These are phyloP conservation scores for Sugiyamaella chiloensis DNA, from an alignment of 805 yeast species.

Conservation along the genomic window DNA sequence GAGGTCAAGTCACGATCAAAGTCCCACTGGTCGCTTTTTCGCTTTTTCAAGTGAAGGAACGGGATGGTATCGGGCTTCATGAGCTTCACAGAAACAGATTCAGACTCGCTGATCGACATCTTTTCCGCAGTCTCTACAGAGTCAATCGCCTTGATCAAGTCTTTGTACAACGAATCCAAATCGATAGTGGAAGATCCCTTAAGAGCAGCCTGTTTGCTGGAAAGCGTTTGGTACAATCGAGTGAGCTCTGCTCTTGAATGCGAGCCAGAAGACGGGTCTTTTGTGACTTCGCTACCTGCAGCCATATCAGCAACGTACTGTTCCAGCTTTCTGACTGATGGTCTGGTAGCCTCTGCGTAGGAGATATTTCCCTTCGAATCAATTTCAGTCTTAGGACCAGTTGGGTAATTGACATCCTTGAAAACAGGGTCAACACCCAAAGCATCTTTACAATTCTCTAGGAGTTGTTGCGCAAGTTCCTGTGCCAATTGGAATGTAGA, in stretches of 20 bases:
- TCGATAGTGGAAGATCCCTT: slow-evolving; percentile 34
- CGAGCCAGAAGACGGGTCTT: slow-evolving; percentile 54
- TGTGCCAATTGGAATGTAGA: slow-evolving; percentile 90
- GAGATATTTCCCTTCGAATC: slow-evolving; percentile 83
- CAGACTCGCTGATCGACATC: slow-evolving; percentile 46
- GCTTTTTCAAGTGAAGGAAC: slow-evolving; percentile 83
- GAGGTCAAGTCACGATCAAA: slow-evolving; percentile 79
- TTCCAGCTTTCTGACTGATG: slow-evolving; percentile 89
- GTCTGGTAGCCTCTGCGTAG: slow-evolving; percentile 82
- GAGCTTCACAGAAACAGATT: slow-evolving; percentile 22
- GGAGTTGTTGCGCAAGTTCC: slow-evolving; percentile 85
- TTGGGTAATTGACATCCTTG: slow-evolving; percentile 91
- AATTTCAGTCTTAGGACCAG: slow-evolving; percentile 89
- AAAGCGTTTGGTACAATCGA: slow-evolving; percentile 75
- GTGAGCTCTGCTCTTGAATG: slow-evolving; percentile 77
- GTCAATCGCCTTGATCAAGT: slow-evolving; percentile 38
- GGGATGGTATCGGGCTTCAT: slow-evolving; percentile 61
- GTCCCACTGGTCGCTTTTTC: slow-evolving; percentile 72
- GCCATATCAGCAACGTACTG: slow-evolving; percentile 97
- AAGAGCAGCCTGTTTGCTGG: slow-evolving; percentile 62
- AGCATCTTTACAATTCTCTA: slow-evolving; percentile 93
- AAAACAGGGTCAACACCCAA: slow-evolving; percentile 78
- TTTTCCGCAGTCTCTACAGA: slow-evolving; percentile 51
- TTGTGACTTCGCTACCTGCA: slow-evolving; percentile 81
- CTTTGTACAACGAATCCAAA: slow-evolving; percentile 42